Conservation (phyloP, 2,329 filamentous ascomycete genomes). For the Alternaria rosae region DNA sequence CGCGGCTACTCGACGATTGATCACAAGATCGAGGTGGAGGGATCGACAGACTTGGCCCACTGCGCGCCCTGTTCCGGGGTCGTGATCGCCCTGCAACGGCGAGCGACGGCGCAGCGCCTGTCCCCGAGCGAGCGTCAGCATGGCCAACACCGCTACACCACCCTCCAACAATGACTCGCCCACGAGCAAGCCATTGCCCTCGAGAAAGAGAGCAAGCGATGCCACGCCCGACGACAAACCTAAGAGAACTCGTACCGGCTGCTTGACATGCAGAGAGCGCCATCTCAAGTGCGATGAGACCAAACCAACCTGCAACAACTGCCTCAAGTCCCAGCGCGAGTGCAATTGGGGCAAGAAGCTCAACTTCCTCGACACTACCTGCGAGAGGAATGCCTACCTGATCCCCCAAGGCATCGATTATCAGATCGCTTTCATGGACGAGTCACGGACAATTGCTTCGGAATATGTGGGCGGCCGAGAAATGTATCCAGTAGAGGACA, state of each 20-base stretch:
- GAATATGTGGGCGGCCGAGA: constrained; percentile 83
- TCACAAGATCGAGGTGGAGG: constrained; percentile 9
- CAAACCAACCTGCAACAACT: constrained; percentile 73
- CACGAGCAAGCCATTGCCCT: constrained; percentile 18
- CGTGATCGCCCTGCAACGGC: constrained; percentile 10
- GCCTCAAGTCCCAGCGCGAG: constrained; percentile 82
- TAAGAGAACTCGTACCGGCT: constrained; percentile 89
- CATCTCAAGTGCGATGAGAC: constrained; percentile 92
- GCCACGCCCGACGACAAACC: constrained; percentile 63
- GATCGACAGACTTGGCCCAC: neutral
- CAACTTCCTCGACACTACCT: constrained; percentile 89
- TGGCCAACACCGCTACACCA: constrained; percentile 32
- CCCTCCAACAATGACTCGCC: constrained; percentile 33
- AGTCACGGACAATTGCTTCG: constrained; percentile 87
- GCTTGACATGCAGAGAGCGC: constrained; percentile 85
- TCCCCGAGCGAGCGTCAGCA: constrained; percentile 12
- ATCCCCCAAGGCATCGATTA: constrained; percentile 62
- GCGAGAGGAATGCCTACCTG: constrained; percentile 68
- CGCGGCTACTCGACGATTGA: neutral
- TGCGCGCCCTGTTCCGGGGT: constrained; percentile 14
- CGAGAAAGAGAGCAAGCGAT: constrained; percentile 32
- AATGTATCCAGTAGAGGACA: constrained; percentile 68
- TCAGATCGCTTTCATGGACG: constrained; percentile 81
- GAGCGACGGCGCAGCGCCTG: constrained; percentile 5
- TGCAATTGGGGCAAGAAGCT: constrained; percentile 87